Conservation (phyloP, 345 rosid genomes). For the Anastatica hierochuntica region DNA sequence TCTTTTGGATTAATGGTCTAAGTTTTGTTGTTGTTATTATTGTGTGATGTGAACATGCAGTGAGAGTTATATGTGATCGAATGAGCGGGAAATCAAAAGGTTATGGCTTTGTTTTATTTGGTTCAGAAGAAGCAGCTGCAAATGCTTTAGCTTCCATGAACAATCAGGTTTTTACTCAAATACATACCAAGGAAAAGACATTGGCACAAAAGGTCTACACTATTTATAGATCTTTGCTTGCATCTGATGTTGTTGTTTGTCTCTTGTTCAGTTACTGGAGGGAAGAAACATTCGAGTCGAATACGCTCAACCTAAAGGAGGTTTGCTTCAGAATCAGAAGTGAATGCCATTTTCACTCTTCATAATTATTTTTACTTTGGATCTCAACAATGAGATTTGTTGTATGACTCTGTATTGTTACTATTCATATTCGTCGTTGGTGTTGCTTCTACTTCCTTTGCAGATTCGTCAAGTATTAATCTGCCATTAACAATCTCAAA, state of each 20-base stretch:
- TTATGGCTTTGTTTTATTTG: constrained; percentile 56
- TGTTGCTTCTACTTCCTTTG: constrained; percentile 15
- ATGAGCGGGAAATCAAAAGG: constrained; percentile 62
- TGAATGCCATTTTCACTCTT: too few relatives aligned
- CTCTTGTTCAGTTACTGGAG: constrained; percentile 41
- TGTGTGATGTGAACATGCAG: constrained; percentile 20
- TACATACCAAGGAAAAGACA: neutral
- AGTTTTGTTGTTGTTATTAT: neutral
- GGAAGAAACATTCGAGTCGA: constrained; percentile 53
- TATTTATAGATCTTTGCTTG: neutral
- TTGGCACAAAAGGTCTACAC: neutral
- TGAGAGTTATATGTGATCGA: constrained; percentile 55
- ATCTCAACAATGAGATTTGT: too few relatives aligned
- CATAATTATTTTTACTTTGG: too few relatives aligned
- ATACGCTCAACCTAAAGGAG: constrained; percentile 36
- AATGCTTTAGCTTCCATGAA: constrained; percentile 52
- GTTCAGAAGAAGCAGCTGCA: constrained; percentile 48
- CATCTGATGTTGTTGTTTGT: neutral
- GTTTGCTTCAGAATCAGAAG: neutral
- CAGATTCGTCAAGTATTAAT: constrained; percentile 41
- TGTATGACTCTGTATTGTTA: too few relatives aligned
- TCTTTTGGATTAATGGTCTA: neutral
- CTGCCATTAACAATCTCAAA: constrained; percentile 38
- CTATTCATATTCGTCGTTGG: too few relatives aligned
- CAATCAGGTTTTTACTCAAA: constrained; percentile 35